Evolutionary conservation across 345 rosid species (phyloP).

Genomic region (Pistacia vera): DNA sequence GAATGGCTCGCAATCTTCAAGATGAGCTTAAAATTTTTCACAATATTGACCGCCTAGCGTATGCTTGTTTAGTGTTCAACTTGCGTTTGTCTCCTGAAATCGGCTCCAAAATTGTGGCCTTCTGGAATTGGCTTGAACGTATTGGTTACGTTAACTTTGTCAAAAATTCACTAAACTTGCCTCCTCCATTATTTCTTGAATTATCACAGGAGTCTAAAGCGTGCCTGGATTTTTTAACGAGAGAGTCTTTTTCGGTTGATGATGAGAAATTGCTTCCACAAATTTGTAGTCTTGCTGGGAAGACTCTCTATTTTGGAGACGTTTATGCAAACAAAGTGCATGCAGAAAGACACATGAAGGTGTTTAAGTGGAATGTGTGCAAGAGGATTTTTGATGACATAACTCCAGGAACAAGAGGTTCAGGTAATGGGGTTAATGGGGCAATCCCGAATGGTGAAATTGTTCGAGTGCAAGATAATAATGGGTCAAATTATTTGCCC

Average conservation of each 20-base stretch:
- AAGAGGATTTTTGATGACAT: conserved; percentile 8
- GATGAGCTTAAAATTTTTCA: conserved; percentile 22
- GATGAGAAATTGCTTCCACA: neutral
- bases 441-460: neutral
- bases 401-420: neutral
- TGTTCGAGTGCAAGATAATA: no score
- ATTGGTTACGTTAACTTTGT: conserved; percentile 20
- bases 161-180: neutral
- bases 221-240: conserved; percentile 13
- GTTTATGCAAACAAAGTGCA: neutral
- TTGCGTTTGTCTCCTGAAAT: neutral
- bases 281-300: conserved; percentile 14
- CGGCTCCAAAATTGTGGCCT: conserved; percentile 28
- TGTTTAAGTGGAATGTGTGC: conserved; percentile 13
- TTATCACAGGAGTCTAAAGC: conserved; percentile 13
- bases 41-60: conserved; percentile 27
- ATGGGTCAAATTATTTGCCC: no score
- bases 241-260: neutral
- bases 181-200: neutral
- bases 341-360: neutral
- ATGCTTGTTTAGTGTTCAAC: conserved; percentile 7
- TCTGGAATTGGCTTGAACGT: conserved; percentile 41
- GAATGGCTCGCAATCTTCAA: neutral
- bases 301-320: neutral
- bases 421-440: neutral